A percentile compares a stretch with the other conserved stretches of the same genome.
phyloP scores from a whole-genome alignment of 768 basidiomycete species.

The Podaxis pistillaris region DNA sequence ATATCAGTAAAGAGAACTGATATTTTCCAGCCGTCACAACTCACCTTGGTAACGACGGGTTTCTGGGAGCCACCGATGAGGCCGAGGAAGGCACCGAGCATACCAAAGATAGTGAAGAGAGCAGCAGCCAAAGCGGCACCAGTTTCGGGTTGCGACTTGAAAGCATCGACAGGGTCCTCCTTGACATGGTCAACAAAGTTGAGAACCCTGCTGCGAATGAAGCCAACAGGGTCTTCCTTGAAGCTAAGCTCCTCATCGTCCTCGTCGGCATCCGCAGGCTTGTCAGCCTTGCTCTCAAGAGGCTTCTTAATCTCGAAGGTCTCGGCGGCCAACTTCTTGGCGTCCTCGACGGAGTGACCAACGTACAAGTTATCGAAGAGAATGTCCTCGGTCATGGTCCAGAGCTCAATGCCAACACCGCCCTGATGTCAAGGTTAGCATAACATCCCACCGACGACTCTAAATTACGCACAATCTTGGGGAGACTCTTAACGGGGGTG shows the following conservation, averaged over 20 bases:
- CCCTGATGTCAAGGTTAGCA: slow-evolving; percentile 44
- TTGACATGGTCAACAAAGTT: slow-evolving; percentile 79
- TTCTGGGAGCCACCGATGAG: slow-evolving; percentile 73
- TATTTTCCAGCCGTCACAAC: slow-evolving; percentile 12
- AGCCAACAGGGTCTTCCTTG: slow-evolving; percentile 73
- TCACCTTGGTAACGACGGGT: slow-evolving; percentile 69
- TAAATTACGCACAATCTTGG: slow-evolving; percentile 68
- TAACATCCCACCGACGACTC: background rate
- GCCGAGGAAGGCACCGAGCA: slow-evolving; percentile 79
- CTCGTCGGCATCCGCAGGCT: slow-evolving; percentile 49
- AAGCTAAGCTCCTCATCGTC: slow-evolving; percentile 52
- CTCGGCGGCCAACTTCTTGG: slow-evolving; percentile 77
- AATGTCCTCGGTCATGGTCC: slow-evolving; percentile 98
- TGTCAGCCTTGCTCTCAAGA: slow-evolving; percentile 65
- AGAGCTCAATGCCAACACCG: slow-evolving; percentile 96
- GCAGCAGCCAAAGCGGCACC: slow-evolving; percentile 74
- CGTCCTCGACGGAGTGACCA: slow-evolving; percentile 85
- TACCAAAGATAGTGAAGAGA: slow-evolving; percentile 77
- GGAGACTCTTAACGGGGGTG: slow-evolving; percentile 76
- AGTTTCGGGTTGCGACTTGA: slow-evolving; percentile 88
- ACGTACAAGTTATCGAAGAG: slow-evolving; percentile 94
- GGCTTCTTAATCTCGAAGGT: slow-evolving; percentile 91
- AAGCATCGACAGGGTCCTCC: slow-evolving; percentile 73
- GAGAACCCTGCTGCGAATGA: slow-evolving; percentile 74
- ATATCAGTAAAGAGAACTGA: slow-evolving; percentile 12